Conservation (phyloP, 2,329 filamentous ascomycete species). For the Endoconidiophora laricicola region DNA sequence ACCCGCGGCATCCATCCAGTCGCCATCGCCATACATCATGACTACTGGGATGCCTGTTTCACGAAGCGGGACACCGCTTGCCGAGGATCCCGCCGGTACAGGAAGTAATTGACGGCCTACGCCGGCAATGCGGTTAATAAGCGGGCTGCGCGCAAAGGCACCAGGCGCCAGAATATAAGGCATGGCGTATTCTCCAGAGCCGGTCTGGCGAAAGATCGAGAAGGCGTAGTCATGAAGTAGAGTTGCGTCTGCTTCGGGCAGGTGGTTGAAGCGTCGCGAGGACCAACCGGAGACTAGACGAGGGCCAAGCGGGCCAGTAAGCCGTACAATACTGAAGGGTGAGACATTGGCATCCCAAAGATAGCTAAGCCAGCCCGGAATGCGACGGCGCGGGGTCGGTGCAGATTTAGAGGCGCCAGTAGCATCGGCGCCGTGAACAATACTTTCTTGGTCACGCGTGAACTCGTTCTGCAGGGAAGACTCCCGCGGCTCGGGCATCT, state of each 20-base stretch:
- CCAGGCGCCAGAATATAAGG: slow-evolving; percentile 87
- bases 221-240: slow-evolving; percentile 89
- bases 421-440: slow-evolving; percentile 23
- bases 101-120: slow-evolving; percentile 56
- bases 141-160: slow-evolving; percentile 72
- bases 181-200: slow-evolving; percentile 85
- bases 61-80: slow-evolving; percentile 16
- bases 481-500: slow-evolving; percentile 59
- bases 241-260: slow-evolving; percentile 63
- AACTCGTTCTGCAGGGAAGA: slow-evolving; percentile 66
- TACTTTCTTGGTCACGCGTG: slow-evolving; percentile 50
- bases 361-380: slow-evolving; percentile 78
- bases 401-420: slow-evolving; percentile 15
- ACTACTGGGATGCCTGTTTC: slow-evolving; percentile 66
- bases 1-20: slow-evolving; percentile 95
- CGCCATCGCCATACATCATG: slow-evolving; percentile 91
- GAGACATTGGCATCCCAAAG: slow-evolving; percentile 96
- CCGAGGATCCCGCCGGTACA: slow-evolving; percentile 16
- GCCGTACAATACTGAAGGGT: slow-evolving; percentile 78
- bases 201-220: slow-evolving; percentile 78
- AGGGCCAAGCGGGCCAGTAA: slow-evolving; percentile 77
- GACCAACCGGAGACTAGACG: slow-evolving; percentile 92
- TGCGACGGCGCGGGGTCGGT: slow-evolving; percentile 30
- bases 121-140: slow-evolving; percentile 73
- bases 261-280: slow-evolving; percentile 74